Evolutionary conservation across 140 eudicot genomes (phyloP).

Genomic region (Erigeron philadelphicus): DNA sequence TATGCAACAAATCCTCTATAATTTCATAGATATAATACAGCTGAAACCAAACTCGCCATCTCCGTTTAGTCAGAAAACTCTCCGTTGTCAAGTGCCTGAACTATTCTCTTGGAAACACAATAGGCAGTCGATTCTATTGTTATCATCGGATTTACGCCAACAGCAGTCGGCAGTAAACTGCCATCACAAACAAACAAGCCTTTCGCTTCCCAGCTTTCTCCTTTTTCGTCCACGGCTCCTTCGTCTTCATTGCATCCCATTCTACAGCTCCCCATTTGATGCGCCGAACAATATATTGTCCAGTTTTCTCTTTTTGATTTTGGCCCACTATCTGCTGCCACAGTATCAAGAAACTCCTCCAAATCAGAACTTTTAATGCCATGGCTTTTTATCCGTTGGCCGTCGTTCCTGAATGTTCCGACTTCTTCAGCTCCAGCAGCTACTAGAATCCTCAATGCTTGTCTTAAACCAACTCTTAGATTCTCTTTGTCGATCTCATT

Average conservation of each 20-base stretch:
- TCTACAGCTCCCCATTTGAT: conserved; percentile 91
- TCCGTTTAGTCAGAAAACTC: conserved; percentile 22
- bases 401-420: conserved; percentile 82
- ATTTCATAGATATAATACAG: background rate
- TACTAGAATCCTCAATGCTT: conserved; percentile 53
- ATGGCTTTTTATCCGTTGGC: conserved; percentile 48
- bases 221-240: conserved; percentile 63
- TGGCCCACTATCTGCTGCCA: conserved; percentile 54
- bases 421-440: conserved; percentile 88
- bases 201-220: conserved; percentile 90
- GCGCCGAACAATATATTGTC: conserved; percentile 68
- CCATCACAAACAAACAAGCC: conserved; percentile 83
- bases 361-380: conserved; percentile 47
- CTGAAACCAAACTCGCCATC: background rate
- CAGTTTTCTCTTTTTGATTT: conserved; percentile 45
- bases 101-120: conserved; percentile 53
- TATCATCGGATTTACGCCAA: conserved; percentile 89
- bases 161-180: conserved; percentile 72
- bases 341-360: conserved; percentile 68
- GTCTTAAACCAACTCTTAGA: conserved; percentile 52
- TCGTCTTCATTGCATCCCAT: conserved; percentile 61
- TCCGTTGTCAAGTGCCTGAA: conserved; percentile 42
- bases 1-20: background rate
- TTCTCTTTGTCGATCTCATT: conserved; percentile 49
- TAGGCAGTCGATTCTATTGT: conserved; percentile 79